Conservation (phyloP, 345 rosid species). For the Turritis glabra region DNA sequence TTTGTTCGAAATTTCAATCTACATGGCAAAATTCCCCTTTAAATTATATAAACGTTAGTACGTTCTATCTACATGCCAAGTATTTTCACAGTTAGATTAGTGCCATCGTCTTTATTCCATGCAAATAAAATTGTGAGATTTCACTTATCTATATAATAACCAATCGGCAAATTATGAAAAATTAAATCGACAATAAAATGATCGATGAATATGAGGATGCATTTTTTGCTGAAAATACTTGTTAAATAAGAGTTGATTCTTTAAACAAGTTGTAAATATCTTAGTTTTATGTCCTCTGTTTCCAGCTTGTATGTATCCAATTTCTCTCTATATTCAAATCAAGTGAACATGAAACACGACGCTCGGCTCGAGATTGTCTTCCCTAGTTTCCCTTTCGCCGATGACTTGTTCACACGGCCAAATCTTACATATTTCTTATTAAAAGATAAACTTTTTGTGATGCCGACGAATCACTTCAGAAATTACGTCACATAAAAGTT, state of each 20-base stretch:
- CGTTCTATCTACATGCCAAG: neutral
- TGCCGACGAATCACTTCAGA: constrained; percentile 1
- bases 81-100: neutral
- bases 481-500: neutral
- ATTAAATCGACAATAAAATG: neutral
- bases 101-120: neutral
- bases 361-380: constrained; percentile 36
- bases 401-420: constrained; percentile 23
- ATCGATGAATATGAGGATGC: neutral
- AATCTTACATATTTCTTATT: neutral
- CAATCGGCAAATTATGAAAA: neutral
- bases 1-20: neutral
- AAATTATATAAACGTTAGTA: neutral
- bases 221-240: neutral
- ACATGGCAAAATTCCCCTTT: too few species aligned
- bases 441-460: neutral
- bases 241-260: neutral
- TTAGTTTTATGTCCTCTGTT: constrained; percentile 17
- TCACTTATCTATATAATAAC: neutral
- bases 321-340: constrained; percentile 8
- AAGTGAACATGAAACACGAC: constrained; percentile 32
- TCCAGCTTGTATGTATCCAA: constrained; percentile 5
- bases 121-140: neutral
- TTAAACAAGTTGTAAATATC: constrained; percentile 20
- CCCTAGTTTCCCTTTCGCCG: neutral